phyloP scores from a whole-genome alignment of 2,329 filamentous ascomycete genomes.

The Metarhizium guizhouense region DNA sequence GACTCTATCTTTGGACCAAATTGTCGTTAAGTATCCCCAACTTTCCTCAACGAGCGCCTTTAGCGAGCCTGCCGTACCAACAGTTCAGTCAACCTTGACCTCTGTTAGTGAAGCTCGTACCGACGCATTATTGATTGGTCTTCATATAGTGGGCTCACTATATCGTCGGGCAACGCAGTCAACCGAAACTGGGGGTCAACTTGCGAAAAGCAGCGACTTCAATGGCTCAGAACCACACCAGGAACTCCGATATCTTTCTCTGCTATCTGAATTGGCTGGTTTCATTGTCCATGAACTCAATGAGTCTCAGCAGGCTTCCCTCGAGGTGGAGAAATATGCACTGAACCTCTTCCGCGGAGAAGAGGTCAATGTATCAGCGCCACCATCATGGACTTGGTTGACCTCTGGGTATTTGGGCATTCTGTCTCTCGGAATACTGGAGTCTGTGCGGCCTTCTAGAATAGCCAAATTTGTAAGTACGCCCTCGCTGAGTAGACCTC shows the following conservation, averaged over 20 bases:
- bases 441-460: slow-evolving; percentile 24
- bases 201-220: slow-evolving; percentile 25
- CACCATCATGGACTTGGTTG: slow-evolving; percentile 23
- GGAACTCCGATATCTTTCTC: slow-evolving; percentile 26
- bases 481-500: background rate
- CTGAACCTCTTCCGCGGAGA: slow-evolving; percentile 29
- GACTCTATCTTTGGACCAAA: slow-evolving; percentile 6
- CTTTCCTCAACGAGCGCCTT: slow-evolving; percentile 13
- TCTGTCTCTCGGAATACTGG: slow-evolving; percentile 30
- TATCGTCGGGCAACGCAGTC: slow-evolving; percentile 31
- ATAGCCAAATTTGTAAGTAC: slow-evolving; percentile 26
- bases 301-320: slow-evolving; percentile 24
- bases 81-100: slow-evolving; percentile 4
- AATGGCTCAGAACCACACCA: slow-evolving; percentile 14
- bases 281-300: slow-evolving; percentile 28
- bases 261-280: slow-evolving; percentile 26
- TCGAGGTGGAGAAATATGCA: slow-evolving; percentile 23
- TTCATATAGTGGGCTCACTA: slow-evolving; percentile 29
- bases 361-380: background rate
- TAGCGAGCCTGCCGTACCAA: slow-evolving; percentile 1
- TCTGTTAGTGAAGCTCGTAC: slow-evolving; percentile 20
- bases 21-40: slow-evolving; percentile 19
- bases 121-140: slow-evolving; percentile 29
- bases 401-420: slow-evolving; percentile 20
- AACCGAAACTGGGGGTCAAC: slow-evolving; percentile 10